Percentiles rank a stretch among this genome's conserved stretches.
phyloP scores from a whole-genome alignment of 495 filamentous ascomycete genomes.

The Neurospora sp. region DNA sequence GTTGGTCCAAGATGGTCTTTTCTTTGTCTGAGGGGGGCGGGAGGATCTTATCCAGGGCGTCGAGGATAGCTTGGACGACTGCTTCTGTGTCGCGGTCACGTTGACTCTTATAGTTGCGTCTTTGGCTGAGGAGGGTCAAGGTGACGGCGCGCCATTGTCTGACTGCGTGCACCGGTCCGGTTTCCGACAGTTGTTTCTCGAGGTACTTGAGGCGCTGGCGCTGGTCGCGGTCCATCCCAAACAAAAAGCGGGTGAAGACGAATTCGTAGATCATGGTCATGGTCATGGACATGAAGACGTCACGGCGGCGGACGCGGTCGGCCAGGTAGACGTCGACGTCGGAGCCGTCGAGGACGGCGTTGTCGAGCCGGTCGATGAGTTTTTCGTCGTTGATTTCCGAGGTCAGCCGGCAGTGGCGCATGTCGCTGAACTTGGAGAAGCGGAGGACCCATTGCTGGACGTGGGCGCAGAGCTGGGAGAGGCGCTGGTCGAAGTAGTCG shows the following conservation, averaged over 20 bases:
- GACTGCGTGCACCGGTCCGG: constrained; percentile 71
- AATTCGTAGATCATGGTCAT: constrained; percentile 99
- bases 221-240: constrained; percentile 95
- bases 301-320: constrained; percentile 75
- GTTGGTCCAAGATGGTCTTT: constrained; percentile 60
- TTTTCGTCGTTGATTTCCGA: constrained; percentile 78
- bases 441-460: constrained; percentile 93
- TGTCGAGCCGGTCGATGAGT: constrained; percentile 83
- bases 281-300: constrained; percentile 92
- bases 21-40: constrained; percentile 71
- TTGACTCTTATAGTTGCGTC: constrained; percentile 62
- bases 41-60: constrained; percentile 65
- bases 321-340: constrained; percentile 77
- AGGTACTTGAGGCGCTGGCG: constrained; percentile 91
- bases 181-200: constrained; percentile 81
- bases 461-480: constrained; percentile 84
- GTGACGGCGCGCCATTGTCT: constrained; percentile 95
- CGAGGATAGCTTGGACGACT: constrained; percentile 75
- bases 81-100: constrained; percentile 79
- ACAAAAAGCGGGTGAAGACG: constrained; percentile 93
- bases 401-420: constrained; percentile 68
- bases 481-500: constrained; percentile 90
- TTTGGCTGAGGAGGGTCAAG: constrained; percentile 71
- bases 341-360: constrained; percentile 83
- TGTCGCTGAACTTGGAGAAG: constrained; percentile 93